Conservation (phyloP, 2,329 filamentous ascomycete species). For the Clonostachys chloroleuca region DNA sequence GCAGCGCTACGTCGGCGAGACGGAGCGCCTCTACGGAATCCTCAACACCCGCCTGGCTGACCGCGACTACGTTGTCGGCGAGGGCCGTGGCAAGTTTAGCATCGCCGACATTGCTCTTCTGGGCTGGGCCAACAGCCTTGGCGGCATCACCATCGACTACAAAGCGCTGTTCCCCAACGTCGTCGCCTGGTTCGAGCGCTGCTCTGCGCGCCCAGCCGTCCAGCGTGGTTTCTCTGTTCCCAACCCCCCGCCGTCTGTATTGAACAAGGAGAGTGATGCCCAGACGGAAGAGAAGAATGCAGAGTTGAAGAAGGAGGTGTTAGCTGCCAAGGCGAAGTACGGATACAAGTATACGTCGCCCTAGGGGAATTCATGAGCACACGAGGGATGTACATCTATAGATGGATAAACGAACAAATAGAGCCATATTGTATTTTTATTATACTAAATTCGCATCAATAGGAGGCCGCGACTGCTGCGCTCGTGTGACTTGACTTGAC, state of each 20-base stretch:
- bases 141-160: conserved; percentile 28
- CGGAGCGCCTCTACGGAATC: conserved; percentile 68
- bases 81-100: conserved; percentile 49
- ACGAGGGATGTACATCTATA: background rate
- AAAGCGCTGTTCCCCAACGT: conserved; percentile 64
- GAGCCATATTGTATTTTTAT: background rate
- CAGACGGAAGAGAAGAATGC: conserved; percentile 8
- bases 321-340: conserved; percentile 38
- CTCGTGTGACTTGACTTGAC: too few relatives aligned
- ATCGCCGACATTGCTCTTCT: conserved; percentile 71
- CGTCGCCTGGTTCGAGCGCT: conserved; percentile 67
- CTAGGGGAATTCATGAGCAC: conserved; percentile 10
- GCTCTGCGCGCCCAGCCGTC: conserved; percentile 63
- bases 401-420: background rate
- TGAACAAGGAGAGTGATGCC: conserved; percentile 9
- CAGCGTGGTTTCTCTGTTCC: conserved; percentile 72
- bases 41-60: conserved; percentile 59
- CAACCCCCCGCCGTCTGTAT: conserved; percentile 35
- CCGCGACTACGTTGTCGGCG: conserved; percentile 49
- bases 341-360: conserved; percentile 41
- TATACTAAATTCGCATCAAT: too few relatives aligned
- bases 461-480: too few relatives aligned
- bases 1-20: conserved; percentile 73
- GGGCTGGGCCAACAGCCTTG: conserved; percentile 60
- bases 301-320: conserved; percentile 18